Percentiles rank a stretch among this genome's conserved stretches.
Conservation (phyloP, 306 rosid genomes). For the Acacia confusa region DNA sequence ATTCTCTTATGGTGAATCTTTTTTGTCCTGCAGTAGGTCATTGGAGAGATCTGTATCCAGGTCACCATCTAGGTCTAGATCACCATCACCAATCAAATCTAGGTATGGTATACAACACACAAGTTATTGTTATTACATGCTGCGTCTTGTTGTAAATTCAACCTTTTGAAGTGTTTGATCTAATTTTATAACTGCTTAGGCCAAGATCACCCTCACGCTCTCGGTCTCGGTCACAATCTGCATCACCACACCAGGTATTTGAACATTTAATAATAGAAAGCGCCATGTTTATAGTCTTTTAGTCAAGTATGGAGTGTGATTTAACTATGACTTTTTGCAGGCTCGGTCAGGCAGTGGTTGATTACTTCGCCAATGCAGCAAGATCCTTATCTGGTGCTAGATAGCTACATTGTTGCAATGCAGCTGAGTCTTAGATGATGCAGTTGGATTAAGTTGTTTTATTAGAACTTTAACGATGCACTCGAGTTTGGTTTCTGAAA, state of each 20-base stretch:
- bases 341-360: constrained; percentile 61
- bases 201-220: constrained; percentile 54
- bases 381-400: constrained; percentile 6
- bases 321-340: constrained; percentile 44
- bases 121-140: background rate
- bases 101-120: constrained; percentile 63
- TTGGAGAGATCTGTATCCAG: constrained; percentile 79
- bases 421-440: constrained; percentile 14
- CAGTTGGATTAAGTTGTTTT: constrained; percentile 27
- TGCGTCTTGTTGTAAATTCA: background rate
- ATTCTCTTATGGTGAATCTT: background rate
- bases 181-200: constrained; percentile 44
- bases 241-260: constrained; percentile 72
- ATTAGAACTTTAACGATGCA: constrained; percentile 17
- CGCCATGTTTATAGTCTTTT: background rate
- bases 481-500: constrained; percentile 6
- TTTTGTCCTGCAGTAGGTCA: constrained; percentile 58
- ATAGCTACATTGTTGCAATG: background rate
- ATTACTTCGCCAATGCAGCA: constrained; percentile 10
- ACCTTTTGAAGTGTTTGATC: background rate
- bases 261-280: constrained; percentile 1
- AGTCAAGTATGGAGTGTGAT: background rate
- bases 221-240: constrained; percentile 40
- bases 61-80: constrained; percentile 82
- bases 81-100: constrained; percentile 80